Conservation (phyloP, 345 rosid species). For the Turritis glabra region DNA sequence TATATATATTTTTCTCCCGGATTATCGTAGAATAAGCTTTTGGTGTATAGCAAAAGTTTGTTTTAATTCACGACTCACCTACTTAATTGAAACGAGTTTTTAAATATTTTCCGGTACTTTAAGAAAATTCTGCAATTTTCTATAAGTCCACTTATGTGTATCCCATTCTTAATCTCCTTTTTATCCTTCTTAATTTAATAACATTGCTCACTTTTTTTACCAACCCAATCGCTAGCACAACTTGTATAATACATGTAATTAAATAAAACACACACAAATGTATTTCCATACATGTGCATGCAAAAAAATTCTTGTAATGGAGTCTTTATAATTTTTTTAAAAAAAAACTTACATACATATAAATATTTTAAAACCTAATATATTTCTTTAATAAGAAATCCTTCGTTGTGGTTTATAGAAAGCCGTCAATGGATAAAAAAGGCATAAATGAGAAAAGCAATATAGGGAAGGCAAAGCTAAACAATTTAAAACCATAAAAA, state of each 20-base stretch:
- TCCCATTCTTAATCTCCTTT: conserved; percentile 27
- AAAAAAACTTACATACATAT: neutral
- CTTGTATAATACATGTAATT: conserved; percentile 20
- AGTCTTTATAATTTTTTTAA: too few species aligned
- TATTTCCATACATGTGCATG: conserved; percentile 28
- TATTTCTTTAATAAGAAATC: conserved; percentile 19
- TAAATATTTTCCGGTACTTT: neutral
- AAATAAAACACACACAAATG: neutral
- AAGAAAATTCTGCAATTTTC: neutral
- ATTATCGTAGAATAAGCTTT: neutral
- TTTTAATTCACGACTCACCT: conserved; percentile 1
- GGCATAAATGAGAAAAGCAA: conserved; percentile 45
- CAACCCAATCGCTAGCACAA: conserved; percentile 19
- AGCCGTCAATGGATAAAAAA: conserved; percentile 32
- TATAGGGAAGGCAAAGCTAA: conserved; percentile 49
- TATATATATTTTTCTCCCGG: neutral
- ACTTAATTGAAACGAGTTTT: conserved; percentile 16
- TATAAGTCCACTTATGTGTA: conserved; percentile 29
- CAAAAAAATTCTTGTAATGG: too few species aligned
- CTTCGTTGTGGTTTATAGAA: conserved; percentile 28
- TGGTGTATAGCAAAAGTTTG: neutral
- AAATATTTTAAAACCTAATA: neutral
- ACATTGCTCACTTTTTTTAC: conserved; percentile 3
- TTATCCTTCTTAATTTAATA: neutral
- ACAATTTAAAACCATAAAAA: conserved; percentile 4